Percentiles rank a stretch among this genome's conserved stretches.
Conservation (phyloP, 1,284 basidiomycete genomes). For the Papiliotrema fonsecae region DNA sequence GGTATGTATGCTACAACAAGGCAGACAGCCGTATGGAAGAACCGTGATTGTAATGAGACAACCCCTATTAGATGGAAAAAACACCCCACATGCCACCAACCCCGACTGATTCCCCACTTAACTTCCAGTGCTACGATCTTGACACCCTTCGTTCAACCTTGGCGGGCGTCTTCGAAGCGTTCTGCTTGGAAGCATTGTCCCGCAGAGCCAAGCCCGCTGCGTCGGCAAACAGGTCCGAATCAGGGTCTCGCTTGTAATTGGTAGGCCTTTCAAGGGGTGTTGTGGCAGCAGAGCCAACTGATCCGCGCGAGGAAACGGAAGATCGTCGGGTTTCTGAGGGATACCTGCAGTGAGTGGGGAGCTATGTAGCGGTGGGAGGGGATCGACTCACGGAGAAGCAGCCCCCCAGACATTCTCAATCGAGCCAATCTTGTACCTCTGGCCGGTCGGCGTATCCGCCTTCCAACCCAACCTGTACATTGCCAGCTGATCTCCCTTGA, state of each 20-base stretch:
- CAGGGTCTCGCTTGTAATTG: not conserved
- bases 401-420: conserved; percentile 13
- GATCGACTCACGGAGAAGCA: conserved; percentile 4
- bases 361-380: not conserved
- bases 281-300: not conserved
- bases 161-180: no score
- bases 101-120: no score
- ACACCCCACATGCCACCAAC: no score
- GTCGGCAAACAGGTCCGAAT: not conserved
- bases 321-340: not conserved
- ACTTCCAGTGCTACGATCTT: no score
- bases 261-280: not conserved
- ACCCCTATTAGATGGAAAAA: no score
- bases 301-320: not conserved
- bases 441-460: not conserved
- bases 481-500: conserved; percentile 14
- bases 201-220: not conserved
- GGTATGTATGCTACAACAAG: no score
- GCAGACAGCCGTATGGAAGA: no score
- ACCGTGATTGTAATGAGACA: no score
- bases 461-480: conserved; percentile 10
- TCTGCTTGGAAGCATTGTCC: not conserved
- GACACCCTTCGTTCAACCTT: no score
- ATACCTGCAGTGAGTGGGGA: not conserved
- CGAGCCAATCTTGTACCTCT: conserved; percentile 8